A percentile compares a stretch with the other conserved stretches of the same genome.
Conservation (phyloP, 805 yeast genomes). For the Zygotorulaspora florentina region DNA sequence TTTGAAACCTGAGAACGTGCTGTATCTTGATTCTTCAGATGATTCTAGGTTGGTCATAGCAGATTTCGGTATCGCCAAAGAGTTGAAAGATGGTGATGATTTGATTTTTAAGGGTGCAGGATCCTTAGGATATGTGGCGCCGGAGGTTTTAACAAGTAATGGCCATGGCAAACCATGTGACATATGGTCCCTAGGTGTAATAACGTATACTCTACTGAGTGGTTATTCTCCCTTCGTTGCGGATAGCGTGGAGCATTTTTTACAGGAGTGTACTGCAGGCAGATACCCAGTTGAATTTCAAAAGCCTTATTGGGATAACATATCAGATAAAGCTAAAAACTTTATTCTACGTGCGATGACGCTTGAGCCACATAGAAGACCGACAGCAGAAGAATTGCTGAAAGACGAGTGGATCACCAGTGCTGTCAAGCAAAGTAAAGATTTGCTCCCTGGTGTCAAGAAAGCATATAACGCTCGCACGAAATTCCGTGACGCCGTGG, state of each 20-base stretch:
- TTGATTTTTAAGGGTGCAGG: constrained; percentile 75
- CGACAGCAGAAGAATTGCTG: constrained; percentile 62
- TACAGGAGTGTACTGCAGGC: constrained; percentile 68
- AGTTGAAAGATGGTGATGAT: constrained; percentile 55
- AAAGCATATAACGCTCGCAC: constrained; percentile 79
- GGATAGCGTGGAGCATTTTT: constrained; percentile 74
- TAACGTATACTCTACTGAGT: constrained; percentile 81
- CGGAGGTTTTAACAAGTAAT: constrained; percentile 73
- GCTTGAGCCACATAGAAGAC: constrained; percentile 61
- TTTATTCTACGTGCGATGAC: constrained; percentile 71
- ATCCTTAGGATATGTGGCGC: constrained; percentile 95
- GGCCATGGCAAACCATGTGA: constrained; percentile 97
- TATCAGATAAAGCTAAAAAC: constrained; percentile 73
- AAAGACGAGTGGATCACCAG: constrained; percentile 71
- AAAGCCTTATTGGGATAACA: constrained; percentile 77
- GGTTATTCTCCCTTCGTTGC: constrained; percentile 92
- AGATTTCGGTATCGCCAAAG: constrained; percentile 93
- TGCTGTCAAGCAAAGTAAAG: constrained; percentile 47
- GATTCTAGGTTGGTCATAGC: constrained; percentile 80
- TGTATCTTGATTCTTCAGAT: constrained; percentile 56
- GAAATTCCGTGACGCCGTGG: constrained; percentile 82
- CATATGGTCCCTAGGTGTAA: constrained; percentile 92
- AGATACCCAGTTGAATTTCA: constrained; percentile 80
- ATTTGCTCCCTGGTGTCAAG: constrained; percentile 76
- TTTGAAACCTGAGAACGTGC: constrained; percentile 87